Percentiles rank a stretch among this genome's conserved stretches.
These are phyloP conservation scores for Didymella arachidicola DNA, from an alignment of 2,329 filamentous ascomycete genomes.

Conservation along the genomic window DNA sequence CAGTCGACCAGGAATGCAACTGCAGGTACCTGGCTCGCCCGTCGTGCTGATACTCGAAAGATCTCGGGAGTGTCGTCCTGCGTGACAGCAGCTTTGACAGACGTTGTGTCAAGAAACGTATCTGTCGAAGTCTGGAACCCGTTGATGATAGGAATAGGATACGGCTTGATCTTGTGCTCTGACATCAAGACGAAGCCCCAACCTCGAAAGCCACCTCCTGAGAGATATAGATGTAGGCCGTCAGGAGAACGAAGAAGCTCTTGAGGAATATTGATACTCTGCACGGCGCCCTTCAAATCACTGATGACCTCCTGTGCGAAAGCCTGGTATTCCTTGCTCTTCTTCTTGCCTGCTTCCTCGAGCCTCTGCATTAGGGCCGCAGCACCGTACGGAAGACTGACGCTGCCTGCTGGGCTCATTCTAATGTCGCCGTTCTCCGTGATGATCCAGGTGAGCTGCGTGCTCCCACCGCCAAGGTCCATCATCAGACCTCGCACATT, in stretches of 20 bases:
- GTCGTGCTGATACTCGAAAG: conserved; percentile 80
- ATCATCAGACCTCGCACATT: conserved; percentile 80
- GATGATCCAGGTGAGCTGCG: conserved; percentile 73
- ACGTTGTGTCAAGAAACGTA: conserved; percentile 66
- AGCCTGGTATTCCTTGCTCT: conserved; percentile 54
- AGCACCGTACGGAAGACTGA: conserved; percentile 74
- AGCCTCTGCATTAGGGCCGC: conserved; percentile 69
- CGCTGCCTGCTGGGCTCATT: conserved; percentile 57
- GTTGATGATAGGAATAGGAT: conserved; percentile 84
- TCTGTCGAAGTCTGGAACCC: conserved; percentile 72
- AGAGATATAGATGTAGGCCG: conserved; percentile 75
- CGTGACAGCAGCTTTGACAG: conserved; percentile 53
- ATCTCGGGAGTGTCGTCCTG: conserved; percentile 50
- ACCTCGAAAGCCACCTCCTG: conserved; percentile 87
- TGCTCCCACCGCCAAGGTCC: conserved; percentile 81
- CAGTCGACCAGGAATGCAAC: conserved; percentile 82
- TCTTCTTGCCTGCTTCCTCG: conserved; percentile 44
- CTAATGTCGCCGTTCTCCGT: conserved; percentile 57
- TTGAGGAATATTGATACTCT: conserved; percentile 63
- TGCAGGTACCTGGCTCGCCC: conserved; percentile 82
- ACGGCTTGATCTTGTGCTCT: conserved; percentile 74
- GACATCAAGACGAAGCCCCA: conserved; percentile 92
- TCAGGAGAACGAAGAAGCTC: conserved; percentile 52
- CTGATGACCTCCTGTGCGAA: conserved; percentile 63
- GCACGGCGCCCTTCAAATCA: conserved; percentile 68